phyloP scores from a whole-genome alignment of 306 rosid species.

The Rosa persica region DNA sequence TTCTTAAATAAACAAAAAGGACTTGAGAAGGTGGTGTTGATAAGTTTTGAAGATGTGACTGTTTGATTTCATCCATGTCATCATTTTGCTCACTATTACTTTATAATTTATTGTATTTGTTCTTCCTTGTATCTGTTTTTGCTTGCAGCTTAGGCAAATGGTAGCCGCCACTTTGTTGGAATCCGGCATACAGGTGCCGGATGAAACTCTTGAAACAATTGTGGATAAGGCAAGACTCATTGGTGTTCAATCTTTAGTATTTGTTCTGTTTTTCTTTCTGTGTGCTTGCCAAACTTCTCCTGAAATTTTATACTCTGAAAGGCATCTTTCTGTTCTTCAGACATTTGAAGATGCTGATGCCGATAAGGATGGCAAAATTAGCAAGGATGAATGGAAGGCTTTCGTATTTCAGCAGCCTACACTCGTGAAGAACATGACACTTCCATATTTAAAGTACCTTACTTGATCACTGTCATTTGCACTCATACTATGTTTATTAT shows the following conservation, averaged over 20 bases:
- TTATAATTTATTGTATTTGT: not conserved
- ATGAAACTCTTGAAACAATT: conserved; percentile 53
- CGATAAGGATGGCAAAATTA: conserved; percentile 60
- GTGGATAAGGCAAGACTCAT: conserved; percentile 47
- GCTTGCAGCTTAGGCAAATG: conserved; percentile 65
- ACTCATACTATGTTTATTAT: not conserved
- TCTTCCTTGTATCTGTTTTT: not conserved
- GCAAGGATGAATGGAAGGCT: conserved; percentile 62
- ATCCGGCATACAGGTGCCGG: conserved; percentile 40
- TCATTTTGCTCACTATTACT: not conserved
- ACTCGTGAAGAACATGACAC: conserved; percentile 65
- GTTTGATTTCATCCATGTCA: not conserved
- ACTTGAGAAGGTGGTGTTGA: not conserved
- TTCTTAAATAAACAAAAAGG: not conserved
- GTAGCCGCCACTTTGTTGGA: conserved; percentile 59
- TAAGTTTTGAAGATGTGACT: not conserved
- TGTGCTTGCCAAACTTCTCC: not conserved
- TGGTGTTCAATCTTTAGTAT: not conserved
- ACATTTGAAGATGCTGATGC: conserved; percentile 64
- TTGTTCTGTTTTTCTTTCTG: not conserved
- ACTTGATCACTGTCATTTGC: conserved; percentile 12
- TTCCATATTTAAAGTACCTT: conserved; percentile 51
- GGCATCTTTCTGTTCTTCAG: conserved; percentile 23
- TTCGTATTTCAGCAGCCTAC: conserved; percentile 48
- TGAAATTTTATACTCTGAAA: not conserved